Evolutionary conservation across 805 yeast species (phyloP).

Genomic region (Naumovozyma dairenensis): DNA sequence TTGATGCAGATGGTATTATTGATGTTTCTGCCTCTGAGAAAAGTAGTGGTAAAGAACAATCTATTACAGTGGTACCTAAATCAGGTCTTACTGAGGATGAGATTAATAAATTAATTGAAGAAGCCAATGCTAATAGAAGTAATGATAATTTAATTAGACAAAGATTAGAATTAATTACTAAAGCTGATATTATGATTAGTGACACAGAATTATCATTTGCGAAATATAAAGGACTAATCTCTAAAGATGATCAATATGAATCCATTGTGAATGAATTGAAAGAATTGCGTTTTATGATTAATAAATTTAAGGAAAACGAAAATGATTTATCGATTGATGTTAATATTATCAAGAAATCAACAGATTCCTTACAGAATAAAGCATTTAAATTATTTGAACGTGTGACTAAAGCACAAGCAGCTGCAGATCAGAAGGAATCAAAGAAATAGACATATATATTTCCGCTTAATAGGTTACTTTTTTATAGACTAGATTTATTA

Average conservation of each 20-base stretch:
- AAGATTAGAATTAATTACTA: slow-evolving; percentile 59
- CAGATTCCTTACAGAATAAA: slow-evolving; percentile 61
- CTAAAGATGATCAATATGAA: slow-evolving; percentile 37
- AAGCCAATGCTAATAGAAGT: slow-evolving; percentile 54
- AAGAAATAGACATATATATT: slow-evolving; percentile 5
- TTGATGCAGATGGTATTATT: slow-evolving; percentile 76
- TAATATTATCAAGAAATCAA: slow-evolving; percentile 50
- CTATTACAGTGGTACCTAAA: slow-evolving; percentile 62
- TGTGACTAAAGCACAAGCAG: slow-evolving; percentile 12
- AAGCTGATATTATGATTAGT: slow-evolving; percentile 64
- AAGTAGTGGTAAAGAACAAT: slow-evolving; percentile 58
- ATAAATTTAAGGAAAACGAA: slow-evolving; percentile 44
- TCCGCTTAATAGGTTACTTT: too few relatives aligned
- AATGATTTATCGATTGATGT: slow-evolving; percentile 38
- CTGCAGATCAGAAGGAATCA: slow-evolving; percentile 2
- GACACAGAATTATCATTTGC: slow-evolving; percentile 79
- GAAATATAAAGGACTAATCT: slow-evolving; percentile 43
- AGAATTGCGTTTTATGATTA: slow-evolving; percentile 37
- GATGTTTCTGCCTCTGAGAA: slow-evolving; percentile 75
- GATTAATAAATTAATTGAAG: slow-evolving; percentile 50
- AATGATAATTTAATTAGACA: slow-evolving; percentile 50
- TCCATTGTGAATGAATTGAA: slow-evolving; percentile 34
- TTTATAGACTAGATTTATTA: too few relatives aligned
- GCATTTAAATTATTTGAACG: slow-evolving; percentile 57
- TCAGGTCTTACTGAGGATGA: slow-evolving; percentile 64